A percentile compares a stretch with the other conserved stretches of the same genome.
phyloP scores from a whole-genome alignment of 169 alveolate genomes.

The Plasmodium blacklocki region DNA sequence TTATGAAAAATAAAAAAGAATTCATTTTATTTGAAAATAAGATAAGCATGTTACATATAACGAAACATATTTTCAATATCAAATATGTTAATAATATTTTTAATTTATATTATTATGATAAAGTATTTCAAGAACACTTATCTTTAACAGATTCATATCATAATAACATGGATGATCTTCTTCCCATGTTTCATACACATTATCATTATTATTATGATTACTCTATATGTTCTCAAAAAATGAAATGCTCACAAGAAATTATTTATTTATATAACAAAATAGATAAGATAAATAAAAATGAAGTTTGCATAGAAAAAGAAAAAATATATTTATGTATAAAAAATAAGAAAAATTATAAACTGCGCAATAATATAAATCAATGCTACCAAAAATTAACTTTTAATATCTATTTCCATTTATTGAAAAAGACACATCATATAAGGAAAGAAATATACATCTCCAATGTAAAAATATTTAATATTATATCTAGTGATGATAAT shows the following conservation, averaged over 20 bases:
- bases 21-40: no score
- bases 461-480: not conserved
- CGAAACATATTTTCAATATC: no score
- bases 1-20: no score
- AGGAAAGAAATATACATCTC: not conserved
- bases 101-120: no score
- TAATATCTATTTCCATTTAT: not conserved
- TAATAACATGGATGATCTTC: no score
- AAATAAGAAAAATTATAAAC: not conserved
- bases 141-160: no score
- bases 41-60: no score
- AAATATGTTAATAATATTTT: no score
- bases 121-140: no score
- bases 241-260: not conserved
- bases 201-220: no score
- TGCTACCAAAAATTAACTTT: not conserved
- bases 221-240: not conserved
- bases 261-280: slow-evolving; percentile 1
- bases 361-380: not conserved
- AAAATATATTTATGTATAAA: not conserved
- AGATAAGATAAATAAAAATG: not conserved
- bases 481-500: slow-evolving; percentile 15
- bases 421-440: not conserved
- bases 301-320: not conserved
- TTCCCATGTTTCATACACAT: no score